Evolutionary conservation across 2,329 filamentous ascomycete species (phyloP).

Genomic region (Cladosporium sp.): DNA sequence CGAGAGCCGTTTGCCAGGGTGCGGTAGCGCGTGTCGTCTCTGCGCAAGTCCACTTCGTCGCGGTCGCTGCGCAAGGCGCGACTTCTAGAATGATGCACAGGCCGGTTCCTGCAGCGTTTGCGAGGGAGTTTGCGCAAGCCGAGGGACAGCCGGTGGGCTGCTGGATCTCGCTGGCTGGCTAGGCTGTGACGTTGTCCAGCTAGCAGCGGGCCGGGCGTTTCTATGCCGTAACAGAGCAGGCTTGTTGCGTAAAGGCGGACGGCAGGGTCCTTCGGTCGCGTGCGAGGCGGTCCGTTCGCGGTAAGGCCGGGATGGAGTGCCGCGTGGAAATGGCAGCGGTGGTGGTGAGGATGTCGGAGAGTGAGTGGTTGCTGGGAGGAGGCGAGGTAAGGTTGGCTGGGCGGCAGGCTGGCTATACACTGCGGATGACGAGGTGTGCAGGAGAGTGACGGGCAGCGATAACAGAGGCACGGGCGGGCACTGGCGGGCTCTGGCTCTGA

Average conservation of each 20-base stretch:
- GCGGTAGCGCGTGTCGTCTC: not conserved
- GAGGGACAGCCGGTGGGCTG: slow-evolving; percentile 6
- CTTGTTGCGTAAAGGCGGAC: not conserved
- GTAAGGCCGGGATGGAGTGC: not conserved
- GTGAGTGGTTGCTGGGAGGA: not conserved
- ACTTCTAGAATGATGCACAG: slow-evolving; percentile 12
- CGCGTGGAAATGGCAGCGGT: not conserved
- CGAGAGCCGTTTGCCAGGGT: slow-evolving; percentile 2
- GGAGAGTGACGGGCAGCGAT: not conserved
- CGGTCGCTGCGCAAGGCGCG: not conserved
- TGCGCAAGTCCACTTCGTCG: not conserved
- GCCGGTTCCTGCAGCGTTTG: slow-evolving; percentile 11
- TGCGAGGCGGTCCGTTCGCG: slow-evolving; percentile 2
- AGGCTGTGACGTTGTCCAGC: slow-evolving; percentile 8
- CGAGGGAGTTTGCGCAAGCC: slow-evolving; percentile 7
- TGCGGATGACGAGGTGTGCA: too few relatives aligned
- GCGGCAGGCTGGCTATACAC: too few relatives aligned
- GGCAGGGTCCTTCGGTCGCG: slow-evolving; percentile 6
- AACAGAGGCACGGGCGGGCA: not conserved
- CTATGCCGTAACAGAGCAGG: slow-evolving; percentile 4
- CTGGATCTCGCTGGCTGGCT: not conserved
- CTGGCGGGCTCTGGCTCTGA: too few relatives aligned
- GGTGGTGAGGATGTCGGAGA: not conserved
- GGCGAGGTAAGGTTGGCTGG: too few relatives aligned
- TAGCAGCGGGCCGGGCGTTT: not conserved